Conservation (phyloP, 257 asterid species). For the Nicotiana knightiana region DNA sequence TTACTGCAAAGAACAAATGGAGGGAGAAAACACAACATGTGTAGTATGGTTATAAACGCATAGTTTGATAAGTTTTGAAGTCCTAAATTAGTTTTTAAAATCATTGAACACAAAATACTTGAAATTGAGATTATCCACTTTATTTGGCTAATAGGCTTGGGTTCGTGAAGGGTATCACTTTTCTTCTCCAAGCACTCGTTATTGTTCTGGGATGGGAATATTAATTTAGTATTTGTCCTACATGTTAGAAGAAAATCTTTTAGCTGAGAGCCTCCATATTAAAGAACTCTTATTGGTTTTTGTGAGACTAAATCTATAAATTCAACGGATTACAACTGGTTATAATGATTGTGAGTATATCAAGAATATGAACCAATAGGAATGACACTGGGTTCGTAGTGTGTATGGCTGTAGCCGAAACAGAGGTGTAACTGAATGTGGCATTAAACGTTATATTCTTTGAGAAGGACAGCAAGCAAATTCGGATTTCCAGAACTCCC, state of each 20-base stretch:
- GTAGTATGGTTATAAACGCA: not conserved
- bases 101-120: not conserved
- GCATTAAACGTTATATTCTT: not conserved
- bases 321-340: not conserved
- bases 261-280: not conserved
- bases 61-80: not conserved
- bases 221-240: not conserved
- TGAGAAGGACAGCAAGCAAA: not conserved
- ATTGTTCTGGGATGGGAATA: not conserved
- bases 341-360: not conserved
- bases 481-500: not conserved
- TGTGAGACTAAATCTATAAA: not conserved
- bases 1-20: not conserved
- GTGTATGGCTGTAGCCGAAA: not conserved
- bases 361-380: not conserved
- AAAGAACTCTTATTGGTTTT: not conserved
- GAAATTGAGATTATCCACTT: not conserved
- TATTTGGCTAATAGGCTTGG: not conserved
- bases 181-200: not conserved
- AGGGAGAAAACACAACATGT: not conserved
- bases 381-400: not conserved
- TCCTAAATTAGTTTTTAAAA: not conserved
- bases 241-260: not conserved
- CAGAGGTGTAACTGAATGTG: not conserved
- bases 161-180: not conserved